phyloP scores from a whole-genome alignment of 768 basidiomycete species.

The Gymnopilus dilepis region DNA sequence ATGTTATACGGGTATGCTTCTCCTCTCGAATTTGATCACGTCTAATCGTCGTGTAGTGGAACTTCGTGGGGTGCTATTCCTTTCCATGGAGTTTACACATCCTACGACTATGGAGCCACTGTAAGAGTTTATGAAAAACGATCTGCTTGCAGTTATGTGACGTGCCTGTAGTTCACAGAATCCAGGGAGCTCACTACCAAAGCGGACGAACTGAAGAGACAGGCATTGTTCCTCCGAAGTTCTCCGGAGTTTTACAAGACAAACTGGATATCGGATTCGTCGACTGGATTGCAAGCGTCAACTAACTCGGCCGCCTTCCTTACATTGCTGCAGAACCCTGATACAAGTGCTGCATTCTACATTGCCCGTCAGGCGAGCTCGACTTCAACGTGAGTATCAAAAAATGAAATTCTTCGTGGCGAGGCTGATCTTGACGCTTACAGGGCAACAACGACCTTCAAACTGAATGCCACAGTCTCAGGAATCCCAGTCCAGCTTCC shows the following conservation, averaged over 20 bases:
- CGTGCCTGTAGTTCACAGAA: conserved; percentile 57
- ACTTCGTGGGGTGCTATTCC: conserved; percentile 87
- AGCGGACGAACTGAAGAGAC: conserved; percentile 77
- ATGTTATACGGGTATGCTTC: conserved; percentile 76
- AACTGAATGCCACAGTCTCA: conserved; percentile 61
- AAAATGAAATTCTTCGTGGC: background rate
- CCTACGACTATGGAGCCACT: conserved; percentile 83
- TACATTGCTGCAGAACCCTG: conserved; percentile 71
- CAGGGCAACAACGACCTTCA: conserved; percentile 59
- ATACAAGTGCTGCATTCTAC: conserved; percentile 69
- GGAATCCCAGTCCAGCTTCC: conserved; percentile 62
- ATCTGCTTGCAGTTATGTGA: background rate
- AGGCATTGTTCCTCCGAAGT: conserved; percentile 79
- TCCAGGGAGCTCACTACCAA: conserved; percentile 69
- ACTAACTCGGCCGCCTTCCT: conserved; percentile 56
- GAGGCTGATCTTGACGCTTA: background rate
- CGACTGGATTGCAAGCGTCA: conserved; percentile 47
- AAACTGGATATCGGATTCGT: conserved; percentile 69
- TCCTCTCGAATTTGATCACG: background rate
- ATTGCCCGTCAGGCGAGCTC: conserved; percentile 72
- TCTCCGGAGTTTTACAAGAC: conserved; percentile 84
- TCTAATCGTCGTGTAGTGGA: conserved; percentile 52
- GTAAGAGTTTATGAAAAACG: conserved; percentile 29
- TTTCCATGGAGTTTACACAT: conserved; percentile 77
- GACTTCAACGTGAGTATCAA: conserved; percentile 59